Percentiles rank a stretch among this genome's conserved stretches.
Evolutionary conservation across 148 eudicot species (phyloP).

Genomic region (Silene uniflora): DNA sequence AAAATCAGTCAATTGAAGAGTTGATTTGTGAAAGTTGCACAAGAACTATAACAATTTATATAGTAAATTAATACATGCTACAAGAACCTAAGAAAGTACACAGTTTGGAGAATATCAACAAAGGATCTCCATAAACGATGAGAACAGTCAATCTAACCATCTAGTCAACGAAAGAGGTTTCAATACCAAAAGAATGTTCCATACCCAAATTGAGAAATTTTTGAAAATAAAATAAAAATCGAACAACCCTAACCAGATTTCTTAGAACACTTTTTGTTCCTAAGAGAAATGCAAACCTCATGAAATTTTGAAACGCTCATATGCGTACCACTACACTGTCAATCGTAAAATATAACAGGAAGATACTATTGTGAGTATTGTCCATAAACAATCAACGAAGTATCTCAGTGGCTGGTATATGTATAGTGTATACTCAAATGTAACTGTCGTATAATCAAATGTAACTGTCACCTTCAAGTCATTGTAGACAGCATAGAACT

Average conservation of each 20-base stretch:
- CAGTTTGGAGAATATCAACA: not conserved
- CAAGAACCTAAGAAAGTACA: not conserved
- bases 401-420: not conserved
- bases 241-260: not conserved
- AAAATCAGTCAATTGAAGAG: conserved; percentile 20
- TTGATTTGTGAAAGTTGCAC: conserved; percentile 2
- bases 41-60: not conserved
- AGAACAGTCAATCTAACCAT: not conserved
- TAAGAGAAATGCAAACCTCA: not conserved
- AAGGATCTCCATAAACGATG: not conserved
- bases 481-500: conserved; percentile 77
- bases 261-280: not conserved
- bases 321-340: not conserved
- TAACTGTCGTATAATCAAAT: conserved; percentile 12
- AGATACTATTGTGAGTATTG: not conserved
- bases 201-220: not conserved
- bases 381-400: not conserved
- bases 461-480: conserved; percentile 64
- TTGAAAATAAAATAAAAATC: too few relatives aligned
- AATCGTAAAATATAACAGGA: not conserved
- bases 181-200: not conserved
- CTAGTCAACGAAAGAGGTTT: not conserved
- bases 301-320: not conserved
- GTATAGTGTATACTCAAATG: not conserved
- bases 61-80: not conserved